Evolutionary conservation across 495 filamentous ascomycete species (phyloP), one percentile per base, ranked within the genome.

Genomic region (Talaromyces thailandensis): DNA sequence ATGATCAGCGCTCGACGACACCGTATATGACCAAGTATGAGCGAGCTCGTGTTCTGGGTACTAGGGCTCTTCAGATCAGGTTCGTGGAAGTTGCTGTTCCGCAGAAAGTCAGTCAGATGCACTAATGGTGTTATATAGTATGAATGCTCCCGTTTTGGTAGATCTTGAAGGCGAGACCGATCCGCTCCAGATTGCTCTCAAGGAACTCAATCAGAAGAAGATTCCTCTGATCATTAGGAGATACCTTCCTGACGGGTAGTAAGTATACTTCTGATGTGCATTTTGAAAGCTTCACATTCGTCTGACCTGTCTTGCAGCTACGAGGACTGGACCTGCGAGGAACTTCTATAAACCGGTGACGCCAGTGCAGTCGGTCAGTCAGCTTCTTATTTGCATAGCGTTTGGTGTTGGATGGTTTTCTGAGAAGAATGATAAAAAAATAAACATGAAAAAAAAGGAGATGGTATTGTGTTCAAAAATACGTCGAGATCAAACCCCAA

Each of bases 21-120:
- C 95, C 94, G 5, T 98, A 96, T 81, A 95, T 98, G 92, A 98
- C 94, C 67, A 98, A 98, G 77, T 98, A 98, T 76, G 94, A 98
- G 82, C 83, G 86, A 67, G 94, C 94, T 56, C 86, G 94, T 67
- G 89, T 98, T 61, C 79, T 98, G 61, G 94, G 94, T 53, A 97
- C 93, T 56, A 80, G 94, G 62, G 95, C 94, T 43, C 72, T 96
- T 69, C 94, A 98, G 76, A 98, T 98, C 70, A 97, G 92, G 92
- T 95, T 72, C 50, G 86, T 75, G 60, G n/a, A 37, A 52, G 35
- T 62, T 40, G 45, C 63, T 25, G 56, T 37, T 16, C 37, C 64
- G 40, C 56, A 8, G 21, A 37, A 57, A 56, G n/a, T 43, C 8
- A 14, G 21, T 8, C n/a, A 25, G 26, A 35, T 60, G 65, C 9